Percentiles rank a stretch among this genome's conserved stretches.
phyloP scores from a whole-genome alignment of 257 asterid genomes.

The Primulina huaijiensis region DNA sequence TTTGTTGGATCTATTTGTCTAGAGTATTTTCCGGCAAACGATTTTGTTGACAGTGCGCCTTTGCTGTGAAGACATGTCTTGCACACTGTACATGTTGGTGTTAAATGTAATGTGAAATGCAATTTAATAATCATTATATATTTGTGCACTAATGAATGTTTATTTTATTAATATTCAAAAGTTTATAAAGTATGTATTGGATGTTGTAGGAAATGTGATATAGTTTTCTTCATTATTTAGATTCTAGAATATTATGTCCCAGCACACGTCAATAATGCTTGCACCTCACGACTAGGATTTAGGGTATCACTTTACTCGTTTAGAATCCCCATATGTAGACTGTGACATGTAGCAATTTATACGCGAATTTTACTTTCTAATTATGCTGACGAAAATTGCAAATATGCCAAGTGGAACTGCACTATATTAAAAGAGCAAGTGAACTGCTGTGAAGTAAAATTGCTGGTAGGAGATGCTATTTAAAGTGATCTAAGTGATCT shows the following conservation, averaged over 20 bases:
- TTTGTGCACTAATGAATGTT: neutral
- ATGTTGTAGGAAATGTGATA: neutral
- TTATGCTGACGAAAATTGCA: too few relatives aligned
- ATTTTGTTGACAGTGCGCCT: neutral
- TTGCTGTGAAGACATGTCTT: neutral
- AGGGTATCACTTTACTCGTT: neutral
- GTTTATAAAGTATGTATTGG: neutral
- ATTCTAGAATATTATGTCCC: neutral
- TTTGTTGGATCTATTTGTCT: neutral
- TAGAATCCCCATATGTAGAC: neutral
- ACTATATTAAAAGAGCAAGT: too few relatives aligned
- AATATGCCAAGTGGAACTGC: too few relatives aligned
- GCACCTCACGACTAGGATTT: neutral
- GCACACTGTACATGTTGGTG: neutral
- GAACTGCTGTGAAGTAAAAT: too few relatives aligned
- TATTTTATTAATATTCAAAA: neutral
- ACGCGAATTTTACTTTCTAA: too few relatives aligned
- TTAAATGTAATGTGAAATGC: neutral
- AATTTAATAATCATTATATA: neutral
- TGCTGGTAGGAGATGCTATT: neutral
- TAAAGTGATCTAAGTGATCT: neutral
- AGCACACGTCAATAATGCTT: neutral
- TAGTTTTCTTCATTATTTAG: neutral
- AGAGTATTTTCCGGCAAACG: neutral
- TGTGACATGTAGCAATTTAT: too few relatives aligned